A percentile compares a stretch with the other conserved stretches of the same genome.
Conservation (phyloP, 148 eudicot genomes). For the Dianthus caryophyllus region DNA sequence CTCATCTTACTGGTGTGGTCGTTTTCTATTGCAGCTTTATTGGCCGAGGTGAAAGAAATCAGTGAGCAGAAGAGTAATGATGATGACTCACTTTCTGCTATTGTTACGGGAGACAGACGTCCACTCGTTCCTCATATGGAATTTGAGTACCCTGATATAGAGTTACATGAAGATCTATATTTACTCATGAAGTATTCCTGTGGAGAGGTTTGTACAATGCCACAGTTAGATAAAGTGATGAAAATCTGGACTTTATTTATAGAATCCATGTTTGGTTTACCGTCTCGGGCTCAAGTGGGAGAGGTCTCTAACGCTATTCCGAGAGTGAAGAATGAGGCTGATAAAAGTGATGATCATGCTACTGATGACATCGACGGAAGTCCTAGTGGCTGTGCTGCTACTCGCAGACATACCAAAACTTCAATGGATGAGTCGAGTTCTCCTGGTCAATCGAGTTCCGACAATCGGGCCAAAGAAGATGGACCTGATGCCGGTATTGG, state of each 20-base stretch:
- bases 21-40: constrained; percentile 46
- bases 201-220: constrained; percentile 67
- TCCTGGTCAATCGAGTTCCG: constrained; percentile 41
- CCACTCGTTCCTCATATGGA: constrained; percentile 59
- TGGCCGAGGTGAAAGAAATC: constrained; percentile 75
- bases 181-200: constrained; percentile 76
- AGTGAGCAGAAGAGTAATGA: constrained; percentile 53
- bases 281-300: constrained; percentile 42
- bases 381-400: constrained; percentile 30
- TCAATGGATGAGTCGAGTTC: constrained; percentile 31
- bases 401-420: constrained; percentile 29
- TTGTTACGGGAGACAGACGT: constrained; percentile 55
- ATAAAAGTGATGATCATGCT: constrained; percentile 27
- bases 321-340: constrained; percentile 32
- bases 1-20: not conserved
- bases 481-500: constrained; percentile 35
- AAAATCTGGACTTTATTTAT: constrained; percentile 77
- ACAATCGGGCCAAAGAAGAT: constrained; percentile 38
- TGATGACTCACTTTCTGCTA: constrained; percentile 50
- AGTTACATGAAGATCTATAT: constrained; percentile 75
- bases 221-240: constrained; percentile 77
- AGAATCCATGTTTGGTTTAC: constrained; percentile 71
- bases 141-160: constrained; percentile 62
- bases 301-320: constrained; percentile 51
- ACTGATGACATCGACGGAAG: constrained; percentile 38